Percentiles rank a stretch among this genome's conserved stretches.
These are phyloP conservation scores for Lyophyllum shimeji DNA, from an alignment of 768 basidiomycete species.

Conservation along the genomic window DNA sequence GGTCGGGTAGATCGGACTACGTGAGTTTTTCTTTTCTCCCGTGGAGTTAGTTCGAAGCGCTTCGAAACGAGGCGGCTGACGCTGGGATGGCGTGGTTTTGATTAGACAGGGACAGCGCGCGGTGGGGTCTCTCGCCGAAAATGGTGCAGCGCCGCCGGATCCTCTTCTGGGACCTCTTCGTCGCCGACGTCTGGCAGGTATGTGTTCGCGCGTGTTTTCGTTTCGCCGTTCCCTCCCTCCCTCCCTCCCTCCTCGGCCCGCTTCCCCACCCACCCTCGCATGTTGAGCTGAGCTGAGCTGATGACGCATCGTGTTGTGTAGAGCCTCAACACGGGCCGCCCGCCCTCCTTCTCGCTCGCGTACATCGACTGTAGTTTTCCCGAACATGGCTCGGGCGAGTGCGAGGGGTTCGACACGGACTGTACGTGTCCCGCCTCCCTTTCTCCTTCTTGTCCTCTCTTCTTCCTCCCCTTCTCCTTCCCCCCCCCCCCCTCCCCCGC, in stretches of 20 bases:
- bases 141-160: slow-evolving; percentile 65
- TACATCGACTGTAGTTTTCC: slow-evolving; percentile 73
- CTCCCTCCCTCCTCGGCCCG: no score
- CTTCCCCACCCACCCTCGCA: no score
- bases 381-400: slow-evolving; percentile 24
- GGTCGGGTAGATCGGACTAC: slow-evolving; percentile 56
- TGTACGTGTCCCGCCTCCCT: slow-evolving; percentile 25
- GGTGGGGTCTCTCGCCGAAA: slow-evolving; percentile 62
- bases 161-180: slow-evolving; percentile 78
- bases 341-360: slow-evolving; percentile 63
- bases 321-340: slow-evolving; percentile 71
- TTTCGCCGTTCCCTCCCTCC: neutral
- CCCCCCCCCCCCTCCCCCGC: neutral
- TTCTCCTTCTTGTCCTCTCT: neutral
- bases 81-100: neutral
- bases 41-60: no score
- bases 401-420: slow-evolving; percentile 26
- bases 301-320: slow-evolving; percentile 20
- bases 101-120: slow-evolving; percentile 66
- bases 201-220: slow-evolving; percentile 1
- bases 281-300: no score
- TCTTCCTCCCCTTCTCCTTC: neutral
- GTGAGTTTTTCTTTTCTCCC: slow-evolving; percentile 38
- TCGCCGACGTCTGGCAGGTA: slow-evolving; percentile 71
- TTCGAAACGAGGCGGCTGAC: no score